A percentile compares a stretch with the other conserved stretches of the same genome.
phyloP scores from a whole-genome alignment of 306 rosid genomes.

The Casuarina equisetifolia region DNA sequence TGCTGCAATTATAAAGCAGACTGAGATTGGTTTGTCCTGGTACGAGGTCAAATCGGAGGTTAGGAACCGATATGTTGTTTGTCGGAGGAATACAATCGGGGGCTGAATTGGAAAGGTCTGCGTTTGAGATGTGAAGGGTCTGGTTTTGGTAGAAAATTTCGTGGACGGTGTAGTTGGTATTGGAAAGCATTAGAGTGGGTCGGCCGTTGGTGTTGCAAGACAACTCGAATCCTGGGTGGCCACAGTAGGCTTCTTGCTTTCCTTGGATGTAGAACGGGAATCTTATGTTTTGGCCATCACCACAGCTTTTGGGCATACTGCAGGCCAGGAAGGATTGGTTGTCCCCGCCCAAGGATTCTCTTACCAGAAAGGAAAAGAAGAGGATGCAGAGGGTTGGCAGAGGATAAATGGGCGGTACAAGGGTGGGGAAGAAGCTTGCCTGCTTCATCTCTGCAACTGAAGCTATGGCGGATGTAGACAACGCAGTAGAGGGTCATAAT shows the following conservation, averaged over 20 bases:
- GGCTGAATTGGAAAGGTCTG: neutral
- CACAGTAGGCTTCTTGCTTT: conserved; percentile 27
- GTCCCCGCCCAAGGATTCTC: neutral
- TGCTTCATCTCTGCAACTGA: conserved; percentile 25
- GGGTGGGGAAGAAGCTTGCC: neutral
- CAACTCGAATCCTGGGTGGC: conserved; percentile 34
- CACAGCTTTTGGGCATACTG: too few species aligned
- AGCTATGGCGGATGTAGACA: neutral
- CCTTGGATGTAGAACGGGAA: too few species aligned
- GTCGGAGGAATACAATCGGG: neutral
- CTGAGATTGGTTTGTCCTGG: too few species aligned
- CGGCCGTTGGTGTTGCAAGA: conserved; percentile 22
- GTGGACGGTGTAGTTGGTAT: conserved; percentile 9
- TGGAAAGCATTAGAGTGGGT: conserved; percentile 15
- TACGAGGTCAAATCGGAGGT: too few species aligned
- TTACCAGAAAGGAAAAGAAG: neutral
- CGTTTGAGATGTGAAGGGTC: conserved; percentile 17
- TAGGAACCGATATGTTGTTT: too few species aligned
- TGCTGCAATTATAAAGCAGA: too few species aligned
- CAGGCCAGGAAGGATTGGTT: conserved; percentile 2
- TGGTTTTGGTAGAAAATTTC: neutral
- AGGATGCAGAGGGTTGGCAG: neutral
- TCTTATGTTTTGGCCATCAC: too few species aligned
- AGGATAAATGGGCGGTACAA: neutral
- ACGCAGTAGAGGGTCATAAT: neutral